Base-by-base conservation (phyloP, 139 green algal species). In the Yamagishiella unicocca region DNA sequence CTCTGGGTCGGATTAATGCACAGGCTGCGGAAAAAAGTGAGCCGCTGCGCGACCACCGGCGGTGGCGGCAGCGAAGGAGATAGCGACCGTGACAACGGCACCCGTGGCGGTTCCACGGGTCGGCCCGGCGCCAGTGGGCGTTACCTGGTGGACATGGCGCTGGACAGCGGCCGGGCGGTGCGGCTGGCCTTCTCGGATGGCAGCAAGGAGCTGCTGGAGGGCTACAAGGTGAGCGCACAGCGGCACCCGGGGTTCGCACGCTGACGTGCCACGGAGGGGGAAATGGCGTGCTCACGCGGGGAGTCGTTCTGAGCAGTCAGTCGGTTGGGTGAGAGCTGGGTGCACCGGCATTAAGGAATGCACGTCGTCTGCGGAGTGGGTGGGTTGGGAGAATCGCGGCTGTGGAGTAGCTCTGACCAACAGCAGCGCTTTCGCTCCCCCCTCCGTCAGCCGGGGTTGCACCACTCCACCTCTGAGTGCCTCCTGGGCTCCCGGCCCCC, bases 101-200 rank as follows among this genome's bases (percentile, higher is more conserved):
- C 35, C 12, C 10, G 12, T 42, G 29, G n/a, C 31, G 29, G 29
- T 21, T 4, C n/a, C 31, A n/a, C n/a, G 17, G 64, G 12, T 21
- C n/a, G 12, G 29, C n/a, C 9, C 64, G 64, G 64, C 12, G 58
- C n/a, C 73, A 9, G 84, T 31, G 46, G 72, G 3, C 74, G 82
- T 8, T 40, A 73, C 35, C 88, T 96, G 40, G 84, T 95, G 27
- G 94, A 96, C 85, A 73, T 97, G 10, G 88, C 93, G 12, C 73
- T 95, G 33, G 94, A 97, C 84, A 61, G 92, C 24, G 92, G 92
- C 29, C 76, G 90, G 71, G 70, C 70, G 29, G 70, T 93, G 31
- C 22, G 93, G 25, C 89, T 93, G 58, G 83, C 92, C 19, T 94
- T 96, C 35, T 89, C 89, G 14, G 78, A 84, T 50, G 90, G 92